Evolutionary conservation across 192 early-diverging fungal genomes (phyloP).

Genomic region (Coemansia sp.): DNA sequence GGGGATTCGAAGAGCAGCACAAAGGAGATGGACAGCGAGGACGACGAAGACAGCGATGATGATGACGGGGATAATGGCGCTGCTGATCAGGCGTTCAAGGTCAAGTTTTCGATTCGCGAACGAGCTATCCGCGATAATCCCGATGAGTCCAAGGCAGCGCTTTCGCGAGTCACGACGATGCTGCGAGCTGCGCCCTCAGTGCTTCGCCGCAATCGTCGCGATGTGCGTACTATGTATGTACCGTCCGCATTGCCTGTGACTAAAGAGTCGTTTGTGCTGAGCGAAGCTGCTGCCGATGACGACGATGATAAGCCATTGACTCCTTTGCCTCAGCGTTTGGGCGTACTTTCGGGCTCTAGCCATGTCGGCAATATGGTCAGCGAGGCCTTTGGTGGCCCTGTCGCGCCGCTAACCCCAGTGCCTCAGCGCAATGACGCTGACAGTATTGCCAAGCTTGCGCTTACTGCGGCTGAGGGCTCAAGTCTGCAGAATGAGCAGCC

Average conservation of each 20-base stretch:
- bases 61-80: constrained; percentile 10
- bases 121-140: constrained; percentile 51
- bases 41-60: background rate
- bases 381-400: constrained; percentile 2
- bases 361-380: background rate
- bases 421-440: constrained; percentile 8
- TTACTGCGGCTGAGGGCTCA: background rate
- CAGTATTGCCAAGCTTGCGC: background rate
- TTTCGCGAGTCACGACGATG: constrained; percentile 45
- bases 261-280: background rate
- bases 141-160: constrained; percentile 48
- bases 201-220: constrained; percentile 37
- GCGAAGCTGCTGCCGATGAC: background rate
- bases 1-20: background rate
- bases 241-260: constrained; percentile 11
- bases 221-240: constrained; percentile 54
- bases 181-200: constrained; percentile 34
- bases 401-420: constrained; percentile 8
- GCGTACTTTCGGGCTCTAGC: background rate
- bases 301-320: constrained; percentile 1
- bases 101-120: constrained; percentile 54
- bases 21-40: background rate
- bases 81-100: constrained; percentile 34
- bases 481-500: background rate
- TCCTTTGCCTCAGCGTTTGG: background rate